Evolutionary conservation across 2,329 filamentous ascomycete genomes (phyloP), one percentile per base, ranked within the genome.

Genomic region (Podosphaera aphanis): DNA sequence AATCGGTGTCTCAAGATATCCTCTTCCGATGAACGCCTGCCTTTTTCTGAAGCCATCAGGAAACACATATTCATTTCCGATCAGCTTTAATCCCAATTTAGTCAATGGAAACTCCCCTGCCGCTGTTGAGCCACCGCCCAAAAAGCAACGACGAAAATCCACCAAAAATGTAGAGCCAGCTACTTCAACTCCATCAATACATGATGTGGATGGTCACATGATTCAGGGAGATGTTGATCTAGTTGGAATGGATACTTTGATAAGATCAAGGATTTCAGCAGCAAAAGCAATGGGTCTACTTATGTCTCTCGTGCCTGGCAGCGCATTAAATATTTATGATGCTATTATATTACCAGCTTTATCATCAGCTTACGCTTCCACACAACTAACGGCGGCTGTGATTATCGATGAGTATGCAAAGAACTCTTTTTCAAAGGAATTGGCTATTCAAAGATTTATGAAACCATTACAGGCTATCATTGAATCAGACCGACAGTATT

Each of bases 121-220:
- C 60, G 68, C 74, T 46, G 65, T 64, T 4, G 63, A 66, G 11
- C 74, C 83, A 48, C 71, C 81, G 49, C 69, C 75, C 13, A 66
- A 77, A 2, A 83, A 90, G 62, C 77, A 83, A 51, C 73, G 85
- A 29, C 77, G 85, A 49, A 92, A 85, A 61, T 82, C 82, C 0
- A 77, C 82, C n/a, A 93, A 92, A 65, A 64, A 73, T 18, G 83
- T 90, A 46, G 79, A 86, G 23, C 63, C 70, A 7, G 65, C 71
- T 1, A 64, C 7, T 25, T n/a, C 72, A 1, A 63, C 71, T 3
- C 71, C 66, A n/a, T 66, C 80, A n/a, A 74, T 80, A 1, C 90
- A 98, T 61, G 93, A 98, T 60, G 84, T 98, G 16, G 90, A 98
- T 60, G 90, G 86, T 8, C 86, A 93, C 53, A 94, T 98, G 79